Evolutionary conservation across 1,139 yeast species (phyloP), one percentile per base, ranked within the genome.

Genomic region (Debaryomyces udenii): DNA sequence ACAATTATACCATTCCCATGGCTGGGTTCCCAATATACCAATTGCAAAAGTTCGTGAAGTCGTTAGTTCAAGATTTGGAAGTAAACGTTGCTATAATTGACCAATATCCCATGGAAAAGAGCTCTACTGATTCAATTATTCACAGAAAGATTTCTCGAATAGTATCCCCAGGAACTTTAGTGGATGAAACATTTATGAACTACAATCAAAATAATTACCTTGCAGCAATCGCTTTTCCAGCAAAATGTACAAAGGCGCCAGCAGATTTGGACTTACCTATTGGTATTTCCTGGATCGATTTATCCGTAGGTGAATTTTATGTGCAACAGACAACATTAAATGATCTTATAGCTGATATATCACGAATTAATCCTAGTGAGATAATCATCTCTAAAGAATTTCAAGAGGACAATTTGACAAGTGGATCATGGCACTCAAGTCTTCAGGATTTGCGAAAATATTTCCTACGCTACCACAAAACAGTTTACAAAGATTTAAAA

Each of bases 81-180:
- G 74, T 74, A 35, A 84, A 82, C 39, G 97, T 90, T 0, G 96
- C 93, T 0, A 74, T 91, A 14, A 79, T 89, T 14, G 95, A 90
- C 44, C 97, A 90, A 56, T 76, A 68, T 43, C 63, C 70, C 1
- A 52, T 62, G 6, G 48, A 51, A 13, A 49, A 50, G 13, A 49
- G 51, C 5, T 45, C 53, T 6, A 50, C 55, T 9, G 61, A 59
- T 24, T 60, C 56, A 27, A 72, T 73, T 23, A 76, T 83, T 30
- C 80, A 77, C 40, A 68, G 99, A 31, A 81, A 86, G 29, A 80
- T 94, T 0, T 77, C 90, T 4, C 70, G 98, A 35, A 81, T 91
- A 6, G 80, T 93, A 1, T 85, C 97, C 0, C 97, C 98, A 0
- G 99, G 99, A 1, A 93, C 98, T 0, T 75, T 93, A 38, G 78